Evolutionary conservation across 768 basidiomycete genomes (phyloP), one percentile per base, ranked within the genome.

Genomic region (Gloeopeniophorella convolvens): DNA sequence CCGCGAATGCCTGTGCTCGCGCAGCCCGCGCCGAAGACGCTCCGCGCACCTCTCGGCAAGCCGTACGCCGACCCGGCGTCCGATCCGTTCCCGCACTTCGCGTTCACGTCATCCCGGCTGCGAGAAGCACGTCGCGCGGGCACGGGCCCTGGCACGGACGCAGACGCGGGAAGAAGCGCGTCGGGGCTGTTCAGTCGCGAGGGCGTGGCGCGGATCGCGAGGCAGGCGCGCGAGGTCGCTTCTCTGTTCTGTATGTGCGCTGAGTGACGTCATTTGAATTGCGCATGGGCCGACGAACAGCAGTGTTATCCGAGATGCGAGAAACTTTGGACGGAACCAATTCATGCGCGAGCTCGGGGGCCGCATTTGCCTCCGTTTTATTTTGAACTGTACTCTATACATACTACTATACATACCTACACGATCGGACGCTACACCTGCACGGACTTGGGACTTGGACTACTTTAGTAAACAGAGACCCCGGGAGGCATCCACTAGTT

Each of bases 11-110:
- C 45, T 7, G 13, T 24, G 20, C 49, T 10, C n/a, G 20, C 31
- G 20, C 37, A 34, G 2, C 52, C 41, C 9, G 37, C 47, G 9
- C 57, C 42, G 4, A 56, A 48, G 34, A 56, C 45, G 18, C 42
- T 56, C 23, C 49, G 49, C 27, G 56, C 56, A 2, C 32, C 45
- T 7, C 21, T 42, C 8, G 57, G 57, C 18, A 58, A 31, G 12
- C 49, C 57, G 6, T 58, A 58, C 30, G 26, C 48, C 18, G 18
- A 12, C 9, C 24, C 42, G 15, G n/a, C 18, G 27, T 4, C 15
- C 11, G 44, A 54, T 35, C 51, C 45, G n/a, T 44, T 47, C 7
- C 51, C 44, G 2, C 16, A 27, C 27, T 56, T 54, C 36, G 28
- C 45, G 26, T 47, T 54, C 20, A 48, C 35, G n/a, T 54, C 52